Percentiles rank a stretch among this genome's conserved stretches.
phyloP scores from a whole-genome alignment of 176 grass and related monocot genomes.

The Oryza brachyantha region DNA sequence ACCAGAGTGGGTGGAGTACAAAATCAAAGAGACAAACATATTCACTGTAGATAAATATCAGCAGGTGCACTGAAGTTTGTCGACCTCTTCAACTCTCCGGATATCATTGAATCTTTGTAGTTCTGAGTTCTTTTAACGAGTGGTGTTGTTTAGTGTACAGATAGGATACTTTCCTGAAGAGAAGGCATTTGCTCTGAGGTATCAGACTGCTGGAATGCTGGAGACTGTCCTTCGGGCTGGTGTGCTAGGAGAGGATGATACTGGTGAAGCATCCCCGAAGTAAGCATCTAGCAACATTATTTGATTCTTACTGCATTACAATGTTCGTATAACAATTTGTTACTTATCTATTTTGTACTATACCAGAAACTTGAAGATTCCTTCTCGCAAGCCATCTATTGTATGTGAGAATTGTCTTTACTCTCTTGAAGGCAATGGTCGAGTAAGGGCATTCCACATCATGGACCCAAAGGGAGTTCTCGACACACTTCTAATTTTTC shows the following conservation, averaged over 20 bases:
- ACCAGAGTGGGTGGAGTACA: constrained; percentile 91
- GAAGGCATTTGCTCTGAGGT: constrained; percentile 81
- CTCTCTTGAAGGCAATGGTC: constrained; percentile 67
- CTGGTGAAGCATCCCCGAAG: constrained; percentile 78
- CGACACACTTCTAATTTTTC: constrained; percentile 80
- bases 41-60: constrained; percentile 97
- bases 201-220: constrained; percentile 91
- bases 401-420: constrained; percentile 96
- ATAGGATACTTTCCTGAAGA: constrained; percentile 85
- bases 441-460: constrained; percentile 91
- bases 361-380: constrained; percentile 88
- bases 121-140: constrained; percentile 8
- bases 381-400: constrained; percentile 72
- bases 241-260: constrained; percentile 88
- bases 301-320: background rate
- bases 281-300: constrained; percentile 17
- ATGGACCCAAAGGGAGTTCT: constrained; percentile 86
- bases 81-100: background rate
- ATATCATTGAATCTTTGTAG: background rate
- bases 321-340: background rate
- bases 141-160: constrained; percentile 53
- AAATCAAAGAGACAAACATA: constrained; percentile 96
- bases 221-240: constrained; percentile 84
- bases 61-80: constrained; percentile 53
- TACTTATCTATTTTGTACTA: constrained; percentile 22